phyloP scores from a whole-genome alignment of 1,139 yeast species.

The Nematodospora anomalae region DNA sequence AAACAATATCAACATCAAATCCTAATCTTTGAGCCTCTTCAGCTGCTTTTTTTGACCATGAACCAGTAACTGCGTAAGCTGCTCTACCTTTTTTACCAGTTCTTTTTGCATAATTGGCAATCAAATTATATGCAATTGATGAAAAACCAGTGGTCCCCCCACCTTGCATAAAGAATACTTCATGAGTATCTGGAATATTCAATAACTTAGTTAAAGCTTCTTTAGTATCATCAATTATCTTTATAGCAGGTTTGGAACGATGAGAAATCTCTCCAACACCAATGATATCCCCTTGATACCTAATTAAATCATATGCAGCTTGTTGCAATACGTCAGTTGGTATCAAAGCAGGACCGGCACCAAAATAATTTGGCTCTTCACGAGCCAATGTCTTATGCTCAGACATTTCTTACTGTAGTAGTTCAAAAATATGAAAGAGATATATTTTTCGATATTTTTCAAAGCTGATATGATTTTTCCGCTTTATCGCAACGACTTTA shows the following conservation, averaged over 20 bases:
- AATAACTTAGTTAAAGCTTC: constrained; percentile 60
- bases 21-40: constrained; percentile 89
- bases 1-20: constrained; percentile 66
- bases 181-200: constrained; percentile 86
- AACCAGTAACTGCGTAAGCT: constrained; percentile 87
- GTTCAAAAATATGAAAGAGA: too few species aligned
- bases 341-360: constrained; percentile 95
- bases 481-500: background rate
- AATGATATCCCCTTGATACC: constrained; percentile 65
- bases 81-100: constrained; percentile 75
- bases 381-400: constrained; percentile 42
- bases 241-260: constrained; percentile 79
- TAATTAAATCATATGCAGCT: constrained; percentile 80
- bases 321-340: constrained; percentile 82
- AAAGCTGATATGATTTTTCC: background rate
- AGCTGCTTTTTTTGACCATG: constrained; percentile 86
- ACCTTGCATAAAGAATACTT: constrained; percentile 92
- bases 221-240: constrained; percentile 77
- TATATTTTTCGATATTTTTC: background rate
- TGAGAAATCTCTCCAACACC: constrained; percentile 97
- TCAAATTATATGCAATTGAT: constrained; percentile 76
- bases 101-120: constrained; percentile 70
- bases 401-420: constrained; percentile 7
- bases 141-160: constrained; percentile 98
- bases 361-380: constrained; percentile 81